Base-by-base conservation (phyloP, 2,329 filamentous ascomycete species). In the Ophiosphaerella herpotricha region DNA sequence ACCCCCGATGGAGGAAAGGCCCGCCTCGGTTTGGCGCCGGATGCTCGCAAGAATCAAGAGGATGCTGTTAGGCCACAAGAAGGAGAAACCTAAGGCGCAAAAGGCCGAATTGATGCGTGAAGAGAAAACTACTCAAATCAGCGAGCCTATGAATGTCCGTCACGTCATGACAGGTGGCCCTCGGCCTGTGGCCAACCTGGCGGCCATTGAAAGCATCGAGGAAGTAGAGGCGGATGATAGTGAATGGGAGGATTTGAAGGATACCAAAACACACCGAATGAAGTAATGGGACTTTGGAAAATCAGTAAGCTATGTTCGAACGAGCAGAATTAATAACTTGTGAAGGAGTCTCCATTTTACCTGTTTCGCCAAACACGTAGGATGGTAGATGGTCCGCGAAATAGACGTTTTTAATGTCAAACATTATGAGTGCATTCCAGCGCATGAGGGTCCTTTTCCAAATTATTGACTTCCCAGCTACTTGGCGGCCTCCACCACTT, bases 401-500 rank as follows among this genome's bases (percentile, higher is more conserved):
- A 11, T 29, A 29, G 7, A 8, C 11, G 6, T 29, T 29, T 29
- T 29, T 5, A 29, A 29, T 29, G 7, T 29, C 29, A 43, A 26
- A n/a, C 23, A 31, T 13, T 32, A 9, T 13, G 31, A 26, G 31
- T n/a, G 7, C 26, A 18, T 33, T 34, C 18, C 13, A n/a, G 12
- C 8, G 16, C 29, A 4, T 12, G 11, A 36, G 18, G 36, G 7
- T 24, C 37, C 16, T 39, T 35, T 36, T 12, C 29, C 39, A 33
- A 31, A 18, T 36, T 39, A 13, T 43, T 46, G 12, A 53, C 40
- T 9, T 57, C 44, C 52, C 52, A 60, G 18, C 38, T 54, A 24
- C 50, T 58, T 7, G 55, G 57, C 11, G 55, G 47, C 9, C 43
- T 45, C 55, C 50, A 56, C 55, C 55, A 57, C 35, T 53, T 48